Evolutionary conservation across 331 rosid species (phyloP), one percentile per base, ranked within the genome.

Genomic region (Erythrophleum ivorense): DNA sequence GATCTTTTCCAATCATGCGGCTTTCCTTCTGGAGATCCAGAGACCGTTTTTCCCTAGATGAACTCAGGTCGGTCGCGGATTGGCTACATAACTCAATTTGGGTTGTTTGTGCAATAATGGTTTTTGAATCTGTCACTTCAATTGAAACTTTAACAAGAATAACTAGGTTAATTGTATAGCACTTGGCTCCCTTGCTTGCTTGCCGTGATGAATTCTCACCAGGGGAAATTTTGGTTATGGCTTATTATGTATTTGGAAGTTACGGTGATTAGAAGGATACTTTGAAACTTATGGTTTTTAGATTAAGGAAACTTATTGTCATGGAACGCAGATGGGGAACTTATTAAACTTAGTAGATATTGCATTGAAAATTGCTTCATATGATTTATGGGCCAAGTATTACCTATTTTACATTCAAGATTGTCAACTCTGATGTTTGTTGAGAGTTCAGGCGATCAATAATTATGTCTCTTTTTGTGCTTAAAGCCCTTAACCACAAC

Each of bases 11-110:
- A 89, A 87, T 71, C 92, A 94, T 94, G 97, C 92, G 98, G 97
- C 77, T 88, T 67, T 79, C 94, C 84, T 91, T 91, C 71, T 91
- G 97, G 98, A 89, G 89, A 91, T 84, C 97, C 89, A 87, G 94
- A 88, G 92, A 91, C 77, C 96, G 94, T 29, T 94, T 94, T 87
- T 78, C 97, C 79, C 75, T 94, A 19, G 94, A 94, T 79, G 91
- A 92, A 52, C 94, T 94, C 91, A 92, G 98, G 98, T 92, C 76
- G 15, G 58, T 10, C 7, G 1, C 29, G 34, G 40, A 45, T 43
- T 70, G 57, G 38, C 54, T 16, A 21, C 57, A 21, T 24, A 49
- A 5, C 38, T 70, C 36, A 68, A 24, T 45, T 70, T 19, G 57
- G 75, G 19, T 70, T 45, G 9, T 29, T 45, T 69, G 9, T 69